Base-by-base conservation (phyloP, 768 basidiomycete genomes). In the Hypholoma fasciculare region DNA sequence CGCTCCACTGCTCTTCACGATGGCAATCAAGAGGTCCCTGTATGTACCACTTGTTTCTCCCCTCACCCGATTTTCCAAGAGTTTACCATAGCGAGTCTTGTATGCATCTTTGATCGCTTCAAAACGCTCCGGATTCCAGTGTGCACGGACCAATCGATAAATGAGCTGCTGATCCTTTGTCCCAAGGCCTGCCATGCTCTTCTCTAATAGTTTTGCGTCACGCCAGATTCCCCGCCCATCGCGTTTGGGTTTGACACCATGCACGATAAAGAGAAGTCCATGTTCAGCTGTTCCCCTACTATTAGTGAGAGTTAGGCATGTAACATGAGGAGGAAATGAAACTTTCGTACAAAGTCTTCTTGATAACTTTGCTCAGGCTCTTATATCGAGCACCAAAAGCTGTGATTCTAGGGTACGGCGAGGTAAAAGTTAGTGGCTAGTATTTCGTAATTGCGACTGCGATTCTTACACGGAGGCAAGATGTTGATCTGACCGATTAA, bases 31-130 rank as follows among this genome's bases (percentile, higher is more conserved):
- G 20, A 74, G 52, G 44, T 76, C 72, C 66, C 70, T 67, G 61
- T 82, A 84, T 39, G 78, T 71, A 13, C 83, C 83, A 58, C 80
- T 81, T 51, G 82, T 84, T 71, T 87, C 85, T 3, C 77, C 74
- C 59, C 73, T 72, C 12, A 87, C 74, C 9, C 79, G 68, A 1
- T 65, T 64, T 48, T 72, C 72, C 56, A 85, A 65, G 3, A 67
- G 62, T 63, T 79, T 78, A 26, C 74, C 72, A 62, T 82, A 81
- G 49, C 71, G 69, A 20, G 66, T 56, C 54, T 76, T 66, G 68
- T 81, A 87, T 8, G 80, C 74, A 17, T 71, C 70, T 68, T 82
- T 84, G 57, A 86, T 73, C 7, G 71, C 75, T 49, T 72, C 70
- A 64, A 83, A 76, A 8, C 81, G 72, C n/a, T 61, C 63, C 4